A percentile compares a stretch with the other conserved stretches of the same genome.
These are phyloP conservation scores for Calycina marina DNA, from an alignment of 2,329 filamentous ascomycete genomes.

Conservation along the genomic window DNA sequence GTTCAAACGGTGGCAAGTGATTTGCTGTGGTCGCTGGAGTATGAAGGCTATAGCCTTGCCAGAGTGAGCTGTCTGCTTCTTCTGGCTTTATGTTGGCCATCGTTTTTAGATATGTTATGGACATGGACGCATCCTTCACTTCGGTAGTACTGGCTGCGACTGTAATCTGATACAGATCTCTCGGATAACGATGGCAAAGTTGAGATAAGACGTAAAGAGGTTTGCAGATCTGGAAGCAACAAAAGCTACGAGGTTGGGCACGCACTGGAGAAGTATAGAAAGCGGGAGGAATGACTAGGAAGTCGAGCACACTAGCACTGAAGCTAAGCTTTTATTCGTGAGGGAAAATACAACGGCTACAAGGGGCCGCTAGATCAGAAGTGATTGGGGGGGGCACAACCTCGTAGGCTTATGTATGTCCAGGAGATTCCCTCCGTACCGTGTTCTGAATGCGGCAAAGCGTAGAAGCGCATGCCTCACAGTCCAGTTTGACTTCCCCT, in stretches of 20 bases:
- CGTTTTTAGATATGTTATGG: conserved; percentile 20
- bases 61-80: conserved; percentile 19
- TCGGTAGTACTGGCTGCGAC: conserved; percentile 5
- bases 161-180: conserved; percentile 13
- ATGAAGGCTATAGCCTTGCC: conserved; percentile 21
- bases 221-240: conserved; percentile 11
- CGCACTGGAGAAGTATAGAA: conserved; percentile 12
- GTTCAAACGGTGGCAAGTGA: conserved; percentile 16
- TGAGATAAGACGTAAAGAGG: conserved; percentile 11
- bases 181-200: conserved; percentile 2
- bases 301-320: conserved; percentile 16
- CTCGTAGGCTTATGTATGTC: too few relatives aligned
- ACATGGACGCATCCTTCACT: conserved; percentile 18
- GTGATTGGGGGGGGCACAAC: too few relatives aligned
- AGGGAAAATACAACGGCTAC: conserved; percentile 13
- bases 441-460: too few relatives aligned
- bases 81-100: conserved; percentile 23
- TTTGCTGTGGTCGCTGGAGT: conserved; percentile 10
- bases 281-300: conserved; percentile 17
- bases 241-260: conserved; percentile 13
- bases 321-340: conserved; percentile 20
- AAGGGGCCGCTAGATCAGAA: too few relatives aligned
- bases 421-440: too few relatives aligned
- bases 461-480: too few relatives aligned
- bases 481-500: too few relatives aligned